Evolutionary conservation across 2,329 filamentous ascomycete species (phyloP).

Genomic region (Plenodomus lindquistii): DNA sequence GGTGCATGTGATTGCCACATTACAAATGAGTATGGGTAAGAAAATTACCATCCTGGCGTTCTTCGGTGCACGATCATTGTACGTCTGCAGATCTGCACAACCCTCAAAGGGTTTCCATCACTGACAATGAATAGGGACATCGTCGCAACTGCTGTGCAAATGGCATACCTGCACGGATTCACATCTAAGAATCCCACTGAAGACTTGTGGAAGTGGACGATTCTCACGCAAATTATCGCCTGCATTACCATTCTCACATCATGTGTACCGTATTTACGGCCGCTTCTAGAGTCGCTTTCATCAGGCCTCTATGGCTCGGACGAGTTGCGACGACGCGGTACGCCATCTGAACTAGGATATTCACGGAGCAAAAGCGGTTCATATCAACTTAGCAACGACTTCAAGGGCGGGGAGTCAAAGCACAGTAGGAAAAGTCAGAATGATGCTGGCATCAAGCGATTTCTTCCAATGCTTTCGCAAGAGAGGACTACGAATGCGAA

Average conservation of each 20-base stretch:
- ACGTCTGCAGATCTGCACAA: background rate
- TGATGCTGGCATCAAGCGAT: slow-evolving; percentile 29
- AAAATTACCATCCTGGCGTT: slow-evolving; percentile 41
- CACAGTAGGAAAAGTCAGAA: slow-evolving; percentile 21
- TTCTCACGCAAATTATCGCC: slow-evolving; percentile 38
- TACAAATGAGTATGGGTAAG: slow-evolving; percentile 41
- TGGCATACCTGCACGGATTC: slow-evolving; percentile 35
- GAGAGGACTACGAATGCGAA: slow-evolving; percentile 34
- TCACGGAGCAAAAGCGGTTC: slow-evolving; percentile 31
- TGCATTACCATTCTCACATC: slow-evolving; percentile 43
- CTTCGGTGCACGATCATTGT: slow-evolving; percentile 39
- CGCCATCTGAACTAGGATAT: slow-evolving; percentile 33
- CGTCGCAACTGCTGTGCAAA: slow-evolving; percentile 36
- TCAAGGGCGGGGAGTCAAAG: slow-evolving; percentile 8
- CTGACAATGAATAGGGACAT: slow-evolving; percentile 31
- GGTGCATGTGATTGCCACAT: slow-evolving; percentile 37
- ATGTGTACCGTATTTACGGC: slow-evolving; percentile 41
- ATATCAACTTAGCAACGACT: slow-evolving; percentile 30
- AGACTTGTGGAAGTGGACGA: slow-evolving; percentile 42
- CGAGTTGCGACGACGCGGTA: slow-evolving; percentile 37
- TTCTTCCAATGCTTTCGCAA: slow-evolving; percentile 35
- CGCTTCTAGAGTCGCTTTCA: slow-evolving; percentile 38
- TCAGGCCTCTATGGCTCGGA: slow-evolving; percentile 41
- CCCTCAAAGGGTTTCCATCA: background rate
- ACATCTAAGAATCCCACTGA: slow-evolving; percentile 30